phyloP scores from a whole-genome alignment of 2,329 filamentous ascomycete genomes.

The Cadophora gregata region DNA sequence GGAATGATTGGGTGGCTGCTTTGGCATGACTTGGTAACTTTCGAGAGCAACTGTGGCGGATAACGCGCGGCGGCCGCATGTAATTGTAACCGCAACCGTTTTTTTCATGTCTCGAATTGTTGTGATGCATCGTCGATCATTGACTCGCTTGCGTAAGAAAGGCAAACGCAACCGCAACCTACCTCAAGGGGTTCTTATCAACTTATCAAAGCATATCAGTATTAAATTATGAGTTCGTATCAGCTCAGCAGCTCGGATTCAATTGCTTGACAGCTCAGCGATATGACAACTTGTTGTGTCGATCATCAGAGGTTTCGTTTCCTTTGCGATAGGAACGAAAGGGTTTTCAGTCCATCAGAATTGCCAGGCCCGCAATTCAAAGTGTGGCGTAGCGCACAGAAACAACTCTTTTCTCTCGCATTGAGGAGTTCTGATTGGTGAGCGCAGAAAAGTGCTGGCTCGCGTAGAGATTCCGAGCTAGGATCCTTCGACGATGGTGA shows the following conservation, averaged over 20 bases:
- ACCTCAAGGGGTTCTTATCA: too few species aligned
- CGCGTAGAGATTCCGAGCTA: not conserved
- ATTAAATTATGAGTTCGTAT: not conserved
- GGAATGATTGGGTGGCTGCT: not conserved
- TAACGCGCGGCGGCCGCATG: slow-evolving; percentile 1
- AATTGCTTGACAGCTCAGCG: too few species aligned
- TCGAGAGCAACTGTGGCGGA: not conserved
- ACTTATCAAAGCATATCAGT: too few species aligned
- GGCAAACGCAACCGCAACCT: too few species aligned
- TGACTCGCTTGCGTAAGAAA: too few species aligned
- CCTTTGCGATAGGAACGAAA: too few species aligned
- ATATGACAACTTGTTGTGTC: too few species aligned
- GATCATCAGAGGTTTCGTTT: too few species aligned
- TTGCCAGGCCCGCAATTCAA: not conserved
- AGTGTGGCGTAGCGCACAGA: not conserved
- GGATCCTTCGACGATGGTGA: slow-evolving; percentile 14
- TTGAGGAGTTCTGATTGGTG: not conserved
- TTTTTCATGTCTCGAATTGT: not conserved
- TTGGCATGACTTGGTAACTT: not conserved
- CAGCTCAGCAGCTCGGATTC: too few species aligned
- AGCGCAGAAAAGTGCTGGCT: not conserved
- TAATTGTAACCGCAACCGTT: not conserved
- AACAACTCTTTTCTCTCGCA: not conserved
- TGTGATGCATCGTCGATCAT: not conserved
- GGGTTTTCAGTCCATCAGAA: too few species aligned